Evolutionary conservation across 331 rosid species (phyloP), one percentile per base, ranked within the genome.

Genomic region (Acacia concinna): DNA sequence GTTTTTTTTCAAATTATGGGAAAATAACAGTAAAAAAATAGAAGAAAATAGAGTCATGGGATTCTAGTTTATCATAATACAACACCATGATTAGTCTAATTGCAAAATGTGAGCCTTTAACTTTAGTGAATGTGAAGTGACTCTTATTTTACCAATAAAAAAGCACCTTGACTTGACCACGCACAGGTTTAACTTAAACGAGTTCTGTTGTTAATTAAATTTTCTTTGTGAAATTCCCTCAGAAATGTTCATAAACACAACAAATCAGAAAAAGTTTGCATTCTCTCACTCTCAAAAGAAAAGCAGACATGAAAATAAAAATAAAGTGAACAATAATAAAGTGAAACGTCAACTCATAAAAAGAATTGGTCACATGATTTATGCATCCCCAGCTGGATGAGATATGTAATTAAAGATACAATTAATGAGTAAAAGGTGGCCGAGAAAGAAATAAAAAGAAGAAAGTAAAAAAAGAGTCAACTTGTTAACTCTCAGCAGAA

Each of bases 351-450:
- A 4, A 23, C 54, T 25, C 54, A 6, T 13, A 25, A 41, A 38
- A 49, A 47, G 35, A 13, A 60, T 60, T 68, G 73, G 73, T 41
- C 73, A 41, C 73, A 68, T 68, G 73, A 68, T 68, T 68, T 68
- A 25, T 38, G 30, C 73, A 68, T 68, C 52, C 47, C 12, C 73
- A 68, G 73, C 52, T 68, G 37, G 54, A 54, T 9, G 14, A 41
- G 56, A 68, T 2, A 13, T 13, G 31, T 25, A 23, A 23, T 43
- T 69, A 15, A 43, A 69, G 74, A 23, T 23, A 52, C n/a, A 12
- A 7, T 44, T 68, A 68, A 11, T 38, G 12, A 38, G 28, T 4
- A 68, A 68, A 37, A 68, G 73, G 28, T 23, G 74, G 31, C 13
- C 31, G 54, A 23, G 11, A 40, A 38, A 68, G 35, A 25, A 41